Evolutionary conservation across 164 flowering plant genomes (phyloP), one percentile per base, ranked within the genome.

Genomic region (Brasenia schreberi): DNA sequence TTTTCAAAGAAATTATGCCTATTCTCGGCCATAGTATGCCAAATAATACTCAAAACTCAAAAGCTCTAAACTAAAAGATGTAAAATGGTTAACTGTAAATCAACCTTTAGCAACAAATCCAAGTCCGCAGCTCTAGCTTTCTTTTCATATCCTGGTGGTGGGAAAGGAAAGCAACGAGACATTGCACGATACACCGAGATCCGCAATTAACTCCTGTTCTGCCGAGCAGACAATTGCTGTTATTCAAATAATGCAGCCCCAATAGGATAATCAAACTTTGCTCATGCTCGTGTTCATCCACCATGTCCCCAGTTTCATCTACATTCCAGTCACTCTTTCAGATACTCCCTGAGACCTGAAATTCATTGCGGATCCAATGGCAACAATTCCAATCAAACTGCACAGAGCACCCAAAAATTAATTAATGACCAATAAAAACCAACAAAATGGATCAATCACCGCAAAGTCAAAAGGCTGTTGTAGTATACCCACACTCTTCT

Each of bases 151-250:
- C 98, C 98, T 66, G 96, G 98, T 52, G 98, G 98, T 5, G 98
- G 96, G 77, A 92, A 92, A 18, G 96, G 98, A 81, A 89, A 89
- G 89, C 98, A 92, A 77, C 98, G 98, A 80, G 98, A 92, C 98
- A 92, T 92, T 77, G 94, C 88, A 82, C 81, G 62, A 23, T 65
- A 67, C 67, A 63, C 70, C 42, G 52, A 69, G 68, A 71, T 39
- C 71, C 42, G 80, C 53, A 67, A 75, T 53, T 67, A 33, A 19
- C 71, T 69, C 23, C 67, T 72, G 63, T 70, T 42, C 75, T 69
- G 73, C 72, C 53, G 69, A 69, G 63, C 66, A 72, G 18, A 60
- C 66, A 68, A 76, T 68, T 18, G 69, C 70, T 68, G 68, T 42
- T 77, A 86, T 76, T 73, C 77, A 76, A 61, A 73, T 43, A 75